phyloP scores from a whole-genome alignment of 176 grass and related monocot species.

The Juncus effusus region DNA sequence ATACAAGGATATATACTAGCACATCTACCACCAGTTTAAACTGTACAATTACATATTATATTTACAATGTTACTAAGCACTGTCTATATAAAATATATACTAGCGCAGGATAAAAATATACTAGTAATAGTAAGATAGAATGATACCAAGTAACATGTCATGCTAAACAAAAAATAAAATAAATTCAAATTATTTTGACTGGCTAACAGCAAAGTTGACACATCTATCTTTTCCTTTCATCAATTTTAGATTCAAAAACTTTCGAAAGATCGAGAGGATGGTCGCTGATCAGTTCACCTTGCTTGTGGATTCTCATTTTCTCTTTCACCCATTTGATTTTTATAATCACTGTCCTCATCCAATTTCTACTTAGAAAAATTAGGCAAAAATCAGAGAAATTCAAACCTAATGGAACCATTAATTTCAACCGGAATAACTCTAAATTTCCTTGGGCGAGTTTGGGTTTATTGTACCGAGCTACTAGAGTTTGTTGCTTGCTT shows the following conservation, averaged over 20 bases:
- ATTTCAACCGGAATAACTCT: slow-evolving; percentile 13
- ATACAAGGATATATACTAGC: too few species aligned
- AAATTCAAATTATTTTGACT: too few species aligned
- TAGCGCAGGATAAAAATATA: too few species aligned
- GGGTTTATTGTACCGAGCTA: slow-evolving; percentile 56
- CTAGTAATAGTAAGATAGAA: too few species aligned
- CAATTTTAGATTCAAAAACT: slow-evolving; percentile 44
- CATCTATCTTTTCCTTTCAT: slow-evolving; percentile 2
- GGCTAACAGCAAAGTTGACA: too few species aligned
- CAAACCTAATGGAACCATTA: slow-evolving; percentile 24
- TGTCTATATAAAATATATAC: too few species aligned
- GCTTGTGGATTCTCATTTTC: slow-evolving; percentile 57
- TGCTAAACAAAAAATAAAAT: too few species aligned
- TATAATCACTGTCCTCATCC: slow-evolving; percentile 36
- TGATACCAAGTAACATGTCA: too few species aligned
- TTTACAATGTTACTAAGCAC: too few species aligned
- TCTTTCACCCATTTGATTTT: slow-evolving; percentile 53
- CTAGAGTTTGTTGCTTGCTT: slow-evolving; percentile 65
- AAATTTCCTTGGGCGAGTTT: slow-evolving; percentile 34
- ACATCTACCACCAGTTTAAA: too few species aligned
- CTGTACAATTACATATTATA: too few species aligned
- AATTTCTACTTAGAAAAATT: slow-evolving; percentile 49
- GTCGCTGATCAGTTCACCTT: slow-evolving; percentile 52
- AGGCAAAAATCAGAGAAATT: slow-evolving; percentile 40
- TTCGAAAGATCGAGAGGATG: slow-evolving; percentile 52